A percentile compares a stretch with the other conserved stretches of the same genome.
These are phyloP conservation scores for Rhizopogon salebrosus DNA, from an alignment of 768 basidiomycete species.

Conservation along the genomic window DNA sequence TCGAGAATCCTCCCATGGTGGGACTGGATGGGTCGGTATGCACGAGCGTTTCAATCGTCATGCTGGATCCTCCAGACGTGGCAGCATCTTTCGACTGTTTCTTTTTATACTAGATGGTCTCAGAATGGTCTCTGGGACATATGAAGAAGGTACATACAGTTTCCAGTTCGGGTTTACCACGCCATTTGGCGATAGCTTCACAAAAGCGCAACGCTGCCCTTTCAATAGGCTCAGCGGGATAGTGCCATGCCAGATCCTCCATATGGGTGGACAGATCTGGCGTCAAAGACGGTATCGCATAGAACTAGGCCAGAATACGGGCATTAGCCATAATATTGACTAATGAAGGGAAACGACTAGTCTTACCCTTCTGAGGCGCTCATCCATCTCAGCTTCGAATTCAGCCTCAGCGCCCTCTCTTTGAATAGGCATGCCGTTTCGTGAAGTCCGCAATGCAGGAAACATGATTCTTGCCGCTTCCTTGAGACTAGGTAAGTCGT, in stretches of 20 bases:
- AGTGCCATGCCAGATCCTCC: slow-evolving; percentile 67
- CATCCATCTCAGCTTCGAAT: slow-evolving; percentile 71
- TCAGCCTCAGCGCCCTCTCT: slow-evolving; percentile 61
- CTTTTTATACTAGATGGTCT: slow-evolving; percentile 44
- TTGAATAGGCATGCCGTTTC: slow-evolving; percentile 21
- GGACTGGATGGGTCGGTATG: slow-evolving; percentile 69
- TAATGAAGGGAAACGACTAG: not conserved
- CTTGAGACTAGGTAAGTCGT: slow-evolving; percentile 63
- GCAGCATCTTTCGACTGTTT: slow-evolving; percentile 35
- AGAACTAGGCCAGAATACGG: slow-evolving; percentile 48
- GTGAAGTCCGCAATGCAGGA: slow-evolving; percentile 37
- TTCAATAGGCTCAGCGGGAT: slow-evolving; percentile 78
- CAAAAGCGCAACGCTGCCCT: slow-evolving; percentile 73
- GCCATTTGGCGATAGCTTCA: slow-evolving; percentile 77
- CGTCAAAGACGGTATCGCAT: slow-evolving; percentile 64
- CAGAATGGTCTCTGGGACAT: slow-evolving; percentile 16
- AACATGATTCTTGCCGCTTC: slow-evolving; percentile 71
- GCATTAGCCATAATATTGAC: slow-evolving; percentile 1
- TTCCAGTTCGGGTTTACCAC: slow-evolving; percentile 81
- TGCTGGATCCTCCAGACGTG: slow-evolving; percentile 32
- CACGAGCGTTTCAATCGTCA: slow-evolving; percentile 63
- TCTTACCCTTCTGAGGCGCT: slow-evolving; percentile 63
- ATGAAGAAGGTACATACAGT: slow-evolving; percentile 39
- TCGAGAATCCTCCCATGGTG: slow-evolving; percentile 23
- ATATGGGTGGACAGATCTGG: slow-evolving; percentile 76